phyloP scores from a whole-genome alignment of 2,329 filamentous ascomycete genomes.

The Sclerotinia subarctica region DNA sequence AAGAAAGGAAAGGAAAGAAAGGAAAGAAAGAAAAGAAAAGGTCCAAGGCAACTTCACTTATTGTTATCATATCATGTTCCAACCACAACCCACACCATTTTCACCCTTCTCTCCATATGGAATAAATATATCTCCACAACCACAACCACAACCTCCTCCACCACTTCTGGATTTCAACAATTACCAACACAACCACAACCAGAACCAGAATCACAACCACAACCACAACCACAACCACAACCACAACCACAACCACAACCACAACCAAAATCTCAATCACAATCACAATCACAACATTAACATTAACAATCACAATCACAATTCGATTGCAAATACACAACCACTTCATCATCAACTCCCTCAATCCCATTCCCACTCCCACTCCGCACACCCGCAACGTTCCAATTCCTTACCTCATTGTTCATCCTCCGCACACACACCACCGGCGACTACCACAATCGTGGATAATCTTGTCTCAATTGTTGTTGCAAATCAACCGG shows the following conservation, averaged over 20 bases:
- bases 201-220: too few species aligned
- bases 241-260: not conserved
- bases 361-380: not conserved
- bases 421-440: not conserved
- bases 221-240: too few species aligned
- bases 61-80: conserved; percentile 31
- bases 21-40: not conserved
- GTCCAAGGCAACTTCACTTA: conserved; percentile 13
- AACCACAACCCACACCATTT: conserved; percentile 37
- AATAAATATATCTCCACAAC: conserved; percentile 20
- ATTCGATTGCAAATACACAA: not conserved
- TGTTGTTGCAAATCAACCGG: not conserved
- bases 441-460: not conserved
- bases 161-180: conserved; percentile 18
- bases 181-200: not conserved
- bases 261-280: not conserved
- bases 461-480: conserved; percentile 12
- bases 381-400: not conserved
- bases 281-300: not conserved
- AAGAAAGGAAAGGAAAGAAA: not conserved
- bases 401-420: conserved; percentile 10
- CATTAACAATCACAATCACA: not conserved
- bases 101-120: conserved; percentile 33
- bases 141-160: conserved; percentile 18
- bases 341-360: not conserved